phyloP scores from a whole-genome alignment of 495 filamentous ascomycete genomes.

The Xylaria scruposa region DNA sequence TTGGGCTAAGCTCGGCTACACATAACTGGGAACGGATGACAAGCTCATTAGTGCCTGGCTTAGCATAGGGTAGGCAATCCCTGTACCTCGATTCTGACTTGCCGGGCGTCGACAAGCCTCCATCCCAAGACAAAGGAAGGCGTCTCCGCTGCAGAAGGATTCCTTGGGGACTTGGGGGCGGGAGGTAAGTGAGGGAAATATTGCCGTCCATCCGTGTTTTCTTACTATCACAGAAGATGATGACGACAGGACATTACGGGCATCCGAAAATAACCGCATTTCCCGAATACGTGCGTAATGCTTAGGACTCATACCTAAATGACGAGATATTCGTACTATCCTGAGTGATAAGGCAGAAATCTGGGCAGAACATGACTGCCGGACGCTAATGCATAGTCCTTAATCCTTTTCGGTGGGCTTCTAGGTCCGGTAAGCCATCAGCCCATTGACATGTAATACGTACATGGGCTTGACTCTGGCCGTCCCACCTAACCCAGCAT shows the following conservation, averaged over 20 bases:
- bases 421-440: not conserved
- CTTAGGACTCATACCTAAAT: not conserved
- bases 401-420: not conserved
- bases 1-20: not conserved
- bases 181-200: not conserved
- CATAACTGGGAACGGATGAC: not conserved
- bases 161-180: not conserved
- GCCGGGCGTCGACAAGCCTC: not conserved
- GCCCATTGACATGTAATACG: not conserved
- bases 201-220: not conserved
- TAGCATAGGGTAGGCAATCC: not conserved
- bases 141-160: not conserved
- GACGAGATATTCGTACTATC: not conserved
- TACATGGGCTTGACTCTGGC: not conserved
- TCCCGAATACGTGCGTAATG: not conserved
- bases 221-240: not conserved
- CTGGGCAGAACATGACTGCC: not conserved
- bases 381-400: constrained; percentile 2
- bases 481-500: not conserved
- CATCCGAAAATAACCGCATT: not conserved
- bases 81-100: not conserved
- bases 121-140: not conserved
- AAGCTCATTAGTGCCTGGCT: not conserved
- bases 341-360: not conserved
- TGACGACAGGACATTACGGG: not conserved